Conservation (phyloP, 805 yeast genomes). For the Cyberlindnera mycetangii region DNA sequence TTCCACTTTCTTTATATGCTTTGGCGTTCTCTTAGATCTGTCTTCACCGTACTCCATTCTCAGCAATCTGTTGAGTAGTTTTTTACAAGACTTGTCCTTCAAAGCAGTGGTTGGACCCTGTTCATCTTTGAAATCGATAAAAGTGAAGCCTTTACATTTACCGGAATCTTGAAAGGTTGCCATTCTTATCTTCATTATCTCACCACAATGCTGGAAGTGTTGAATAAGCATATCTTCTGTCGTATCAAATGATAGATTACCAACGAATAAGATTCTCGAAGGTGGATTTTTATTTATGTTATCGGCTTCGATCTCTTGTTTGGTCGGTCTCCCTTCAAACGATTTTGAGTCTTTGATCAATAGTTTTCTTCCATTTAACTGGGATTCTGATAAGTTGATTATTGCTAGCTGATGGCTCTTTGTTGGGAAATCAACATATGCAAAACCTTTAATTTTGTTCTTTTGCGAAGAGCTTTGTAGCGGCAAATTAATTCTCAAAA, state of each 20-base stretch:
- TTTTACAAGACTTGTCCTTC: slow-evolving; percentile 63
- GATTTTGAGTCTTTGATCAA: slow-evolving; percentile 79
- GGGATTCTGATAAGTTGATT: slow-evolving; percentile 63
- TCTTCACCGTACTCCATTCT: slow-evolving; percentile 95
- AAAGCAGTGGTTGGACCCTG: slow-evolving; percentile 83
- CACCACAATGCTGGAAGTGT: slow-evolving; percentile 91
- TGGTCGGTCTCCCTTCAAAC: slow-evolving; percentile 83
- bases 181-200: slow-evolving; percentile 81
- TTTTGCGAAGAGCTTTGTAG: slow-evolving; percentile 44
- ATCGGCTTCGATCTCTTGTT: slow-evolving; percentile 43
- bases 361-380: slow-evolving; percentile 79
- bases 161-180: slow-evolving; percentile 98
- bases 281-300: slow-evolving; percentile 82
- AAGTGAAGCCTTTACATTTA: slow-evolving; percentile 95
- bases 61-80: slow-evolving; percentile 67
- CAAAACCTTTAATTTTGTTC: slow-evolving; percentile 79
- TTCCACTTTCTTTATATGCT: slow-evolving; percentile 11
- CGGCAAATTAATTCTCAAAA: slow-evolving; percentile 82
- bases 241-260: slow-evolving; percentile 90
- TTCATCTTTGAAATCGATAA: slow-evolving; percentile 79
- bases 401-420: slow-evolving; percentile 59
- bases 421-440: slow-evolving; percentile 77
- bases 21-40: slow-evolving; percentile 63
- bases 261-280: slow-evolving; percentile 83
- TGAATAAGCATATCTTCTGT: slow-evolving; percentile 73